Percentiles rank a stretch among this genome's conserved stretches.
phyloP scores from a whole-genome alignment of 1,139 yeast genomes.

The Debaryomycetaceae sp. region DNA sequence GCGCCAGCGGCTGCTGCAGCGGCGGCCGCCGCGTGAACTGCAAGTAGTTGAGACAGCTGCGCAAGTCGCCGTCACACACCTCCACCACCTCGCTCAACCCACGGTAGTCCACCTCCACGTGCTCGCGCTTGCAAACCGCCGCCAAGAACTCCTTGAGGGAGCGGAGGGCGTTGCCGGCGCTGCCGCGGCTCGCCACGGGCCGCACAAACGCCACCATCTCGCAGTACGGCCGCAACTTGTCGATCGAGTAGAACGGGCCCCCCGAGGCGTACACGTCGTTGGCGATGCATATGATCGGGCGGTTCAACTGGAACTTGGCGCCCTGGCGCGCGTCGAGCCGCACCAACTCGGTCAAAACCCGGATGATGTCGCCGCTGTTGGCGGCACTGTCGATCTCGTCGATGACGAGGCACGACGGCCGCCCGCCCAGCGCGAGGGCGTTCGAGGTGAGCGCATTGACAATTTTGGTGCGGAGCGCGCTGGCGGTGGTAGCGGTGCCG shows the following conservation, averaged over 20 bases:
- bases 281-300: constrained; percentile 92
- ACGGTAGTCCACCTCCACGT: constrained; percentile 28
- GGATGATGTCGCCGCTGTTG: constrained; percentile 70
- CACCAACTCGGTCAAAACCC: constrained; percentile 57
- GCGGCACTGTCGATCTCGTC: constrained; percentile 93
- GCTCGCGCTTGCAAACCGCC: constrained; percentile 29
- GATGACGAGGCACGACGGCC: constrained; percentile 75
- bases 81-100: constrained; percentile 54
- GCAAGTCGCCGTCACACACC: constrained; percentile 74
- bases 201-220: constrained; percentile 67
- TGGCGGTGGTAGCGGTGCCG: constrained; percentile 11
- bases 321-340: constrained; percentile 48
- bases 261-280: constrained; percentile 67
- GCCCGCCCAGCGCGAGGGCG: constrained; percentile 48
- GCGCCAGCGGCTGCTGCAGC: not conserved
- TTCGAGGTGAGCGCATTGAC: constrained; percentile 65
- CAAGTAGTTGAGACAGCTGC: constrained; percentile 79
- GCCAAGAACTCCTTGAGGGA: constrained; percentile 39
- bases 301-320: constrained; percentile 39
- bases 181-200: constrained; percentile 40
- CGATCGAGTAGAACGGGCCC: constrained; percentile 44
- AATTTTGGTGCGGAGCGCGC: constrained; percentile 47
- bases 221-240: constrained; percentile 65
- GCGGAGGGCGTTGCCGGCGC: constrained; percentile 34
- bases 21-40: constrained; percentile 54